Evolutionary conservation across 495 filamentous ascomycete genomes (phyloP).

Genomic region (Friedmanniomyces endolithicus): DNA sequence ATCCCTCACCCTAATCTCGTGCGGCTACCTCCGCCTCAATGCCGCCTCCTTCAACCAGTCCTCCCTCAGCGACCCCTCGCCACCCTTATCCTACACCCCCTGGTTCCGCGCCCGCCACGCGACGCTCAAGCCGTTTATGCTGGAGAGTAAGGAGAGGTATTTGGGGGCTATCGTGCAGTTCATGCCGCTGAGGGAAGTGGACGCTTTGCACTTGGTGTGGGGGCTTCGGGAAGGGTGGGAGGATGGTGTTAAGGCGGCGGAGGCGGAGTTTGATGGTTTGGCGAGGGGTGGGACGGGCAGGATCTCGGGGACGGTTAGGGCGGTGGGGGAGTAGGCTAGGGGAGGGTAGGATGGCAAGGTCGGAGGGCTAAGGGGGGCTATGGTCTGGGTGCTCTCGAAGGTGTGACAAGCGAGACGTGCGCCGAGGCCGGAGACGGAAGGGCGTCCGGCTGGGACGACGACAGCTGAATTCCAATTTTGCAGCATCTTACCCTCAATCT

Average conservation of each 20-base stretch:
- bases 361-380: neutral
- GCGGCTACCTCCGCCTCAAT: slow-evolving; percentile 27
- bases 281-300: slow-evolving; percentile 27
- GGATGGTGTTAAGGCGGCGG: slow-evolving; percentile 19
- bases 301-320: slow-evolving; percentile 15
- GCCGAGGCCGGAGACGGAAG: too few relatives aligned
- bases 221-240: slow-evolving; percentile 24
- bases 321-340: neutral
- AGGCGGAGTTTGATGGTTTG: slow-evolving; percentile 26
- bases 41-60: slow-evolving; percentile 19
- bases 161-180: slow-evolving; percentile 26
- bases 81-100: neutral
- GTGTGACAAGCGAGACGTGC: too few relatives aligned
- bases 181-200: slow-evolving; percentile 21
- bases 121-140: slow-evolving; percentile 13
- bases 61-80: slow-evolving; percentile 12
- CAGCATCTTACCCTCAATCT: too few relatives aligned
- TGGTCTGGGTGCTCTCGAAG: neutral
- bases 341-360: neutral
- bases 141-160: slow-evolving; percentile 8
- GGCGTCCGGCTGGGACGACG: too few relatives aligned
- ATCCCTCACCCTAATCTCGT: slow-evolving; percentile 22
- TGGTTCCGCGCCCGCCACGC: slow-evolving; percentile 17
- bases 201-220: slow-evolving; percentile 22
- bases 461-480: too few relatives aligned